Evolutionary conservation across 371 early-diverging fungal species (phyloP), one percentile per base, ranked within the genome.

Genomic region (Dinochytrium kinnereticum): DNA sequence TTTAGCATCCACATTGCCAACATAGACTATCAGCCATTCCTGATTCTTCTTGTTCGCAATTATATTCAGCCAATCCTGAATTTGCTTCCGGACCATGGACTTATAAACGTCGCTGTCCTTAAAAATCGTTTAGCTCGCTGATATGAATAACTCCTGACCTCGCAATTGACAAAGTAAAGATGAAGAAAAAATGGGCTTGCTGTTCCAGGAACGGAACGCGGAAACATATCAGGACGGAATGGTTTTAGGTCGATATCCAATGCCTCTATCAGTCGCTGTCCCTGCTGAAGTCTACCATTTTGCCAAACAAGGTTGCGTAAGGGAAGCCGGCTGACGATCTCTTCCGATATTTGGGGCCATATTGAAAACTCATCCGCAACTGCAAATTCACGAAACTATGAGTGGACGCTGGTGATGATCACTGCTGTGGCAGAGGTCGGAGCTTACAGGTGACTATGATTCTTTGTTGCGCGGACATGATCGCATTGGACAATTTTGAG

Each of bases 11-110:
- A 90, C 91, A 37, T 86, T 89, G 31, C 91, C 86, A 7, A 96
- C 87, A 80, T 95, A 92, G 2, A 96, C 92, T 68, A 97, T 91
- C 39, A 95, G 77, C 96, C 96, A 96, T 80, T 95, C 96, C 80
- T 95, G 95, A 70, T 91, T 92, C 84, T 92, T 93, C 71, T 92
- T 92, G 24, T 87, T 83, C 17, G 85, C 83, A 21, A 94, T 90
- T 13, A 87, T 79, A 64, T 90, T 90, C 10, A 94, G 82, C 98
- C 98, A 98, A 2, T 90, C 87, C 37, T 92, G 87, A 71, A 95
- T 92, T 64, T 92, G 92, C 51, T 89, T 89, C 59, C 88, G 83
- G 10, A 94, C 88, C 17, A 84, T 85, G 5, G 84, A 84, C 74
- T 91, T 94, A 85, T 97, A 96, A 0, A 84, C 74, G 53, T 98